Conservation (phyloP, 164 flowering plant genomes). For the Magnolia changhungtana region DNA sequence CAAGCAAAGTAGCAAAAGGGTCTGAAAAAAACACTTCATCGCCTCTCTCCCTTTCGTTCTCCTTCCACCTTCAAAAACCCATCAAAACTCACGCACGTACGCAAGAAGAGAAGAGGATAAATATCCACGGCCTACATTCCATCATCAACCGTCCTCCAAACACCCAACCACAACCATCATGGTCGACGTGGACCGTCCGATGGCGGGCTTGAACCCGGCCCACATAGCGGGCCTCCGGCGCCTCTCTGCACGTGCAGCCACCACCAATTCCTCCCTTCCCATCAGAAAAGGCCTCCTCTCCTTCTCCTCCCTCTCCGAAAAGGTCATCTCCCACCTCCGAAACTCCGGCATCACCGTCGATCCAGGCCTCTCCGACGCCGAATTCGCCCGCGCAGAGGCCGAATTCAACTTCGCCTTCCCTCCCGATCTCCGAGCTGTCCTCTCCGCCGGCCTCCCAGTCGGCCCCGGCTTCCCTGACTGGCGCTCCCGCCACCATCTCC, state of each 20-base stretch:
- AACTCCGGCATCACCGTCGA: conserved; percentile 55
- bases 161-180: conserved; percentile 23
- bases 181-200: conserved; percentile 96
- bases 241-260: conserved; percentile 82
- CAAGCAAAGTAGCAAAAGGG: conserved; percentile 1
- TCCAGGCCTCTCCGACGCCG: conserved; percentile 72
- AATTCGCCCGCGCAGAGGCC: conserved; percentile 76
- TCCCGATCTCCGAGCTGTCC: conserved; percentile 81
- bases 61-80: not conserved
- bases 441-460: conserved; percentile 73
- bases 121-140: too few relatives aligned
- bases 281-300: conserved; percentile 58
- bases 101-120: not conserved
- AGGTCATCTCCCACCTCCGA: conserved; percentile 60
- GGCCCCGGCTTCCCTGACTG: conserved; percentile 97
- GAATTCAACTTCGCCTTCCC: conserved; percentile 92
- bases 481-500: conserved; percentile 73
- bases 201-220: conserved; percentile 71
- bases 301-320: conserved; percentile 59
- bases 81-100: not conserved
- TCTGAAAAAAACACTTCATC: not conserved
- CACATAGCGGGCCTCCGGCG: conserved; percentile 93
- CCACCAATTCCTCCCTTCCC: conserved; percentile 36
- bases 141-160: too few relatives aligned
- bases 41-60: too few relatives aligned